Conservation (phyloP, 441 rosid species). For the Daphne laureola region DNA sequence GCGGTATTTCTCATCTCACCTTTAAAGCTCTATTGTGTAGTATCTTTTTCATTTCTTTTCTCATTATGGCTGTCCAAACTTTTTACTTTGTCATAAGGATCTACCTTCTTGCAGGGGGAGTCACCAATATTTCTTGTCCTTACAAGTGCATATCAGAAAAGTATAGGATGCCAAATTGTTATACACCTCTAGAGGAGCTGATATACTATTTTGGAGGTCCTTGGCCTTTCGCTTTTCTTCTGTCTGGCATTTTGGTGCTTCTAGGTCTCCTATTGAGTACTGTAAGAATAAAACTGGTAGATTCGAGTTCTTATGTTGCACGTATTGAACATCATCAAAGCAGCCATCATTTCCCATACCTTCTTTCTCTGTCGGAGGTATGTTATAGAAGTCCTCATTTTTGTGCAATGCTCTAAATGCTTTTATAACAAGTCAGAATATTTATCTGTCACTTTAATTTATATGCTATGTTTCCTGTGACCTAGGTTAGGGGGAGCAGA, state of each 20-base stretch:
- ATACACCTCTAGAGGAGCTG: conserved; percentile 94
- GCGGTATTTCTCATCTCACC: conserved; percentile 45
- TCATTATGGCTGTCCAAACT: conserved; percentile 5
- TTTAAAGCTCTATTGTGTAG: conserved; percentile 11
- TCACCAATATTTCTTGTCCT: conserved; percentile 57
- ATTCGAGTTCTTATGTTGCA: conserved; percentile 48
- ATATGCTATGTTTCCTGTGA: conserved; percentile 18
- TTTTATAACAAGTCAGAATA: conserved; percentile 10
- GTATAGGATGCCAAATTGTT: conserved; percentile 96
- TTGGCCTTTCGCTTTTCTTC: conserved; percentile 66
- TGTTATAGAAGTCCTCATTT: conserved; percentile 14
- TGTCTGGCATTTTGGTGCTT: conserved; percentile 63
- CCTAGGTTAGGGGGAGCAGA: conserved; percentile 83
- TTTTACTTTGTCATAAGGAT: conserved; percentile 19
- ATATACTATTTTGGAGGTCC: conserved; percentile 94
- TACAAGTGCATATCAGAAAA: conserved; percentile 86
- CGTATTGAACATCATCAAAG: conserved; percentile 58
- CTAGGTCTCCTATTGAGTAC: conserved; percentile 64
- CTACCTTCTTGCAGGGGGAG: conserved; percentile 67
- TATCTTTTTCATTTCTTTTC: conserved; percentile 6
- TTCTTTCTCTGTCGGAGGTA: conserved; percentile 94
- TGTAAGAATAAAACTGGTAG: conserved; percentile 64
- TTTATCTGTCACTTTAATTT: conserved; percentile 12
- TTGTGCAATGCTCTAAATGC: conserved; percentile 18
- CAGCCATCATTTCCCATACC: conserved; percentile 68